Conservation (phyloP, 441 rosid species). For the Erodium texanum region DNA sequence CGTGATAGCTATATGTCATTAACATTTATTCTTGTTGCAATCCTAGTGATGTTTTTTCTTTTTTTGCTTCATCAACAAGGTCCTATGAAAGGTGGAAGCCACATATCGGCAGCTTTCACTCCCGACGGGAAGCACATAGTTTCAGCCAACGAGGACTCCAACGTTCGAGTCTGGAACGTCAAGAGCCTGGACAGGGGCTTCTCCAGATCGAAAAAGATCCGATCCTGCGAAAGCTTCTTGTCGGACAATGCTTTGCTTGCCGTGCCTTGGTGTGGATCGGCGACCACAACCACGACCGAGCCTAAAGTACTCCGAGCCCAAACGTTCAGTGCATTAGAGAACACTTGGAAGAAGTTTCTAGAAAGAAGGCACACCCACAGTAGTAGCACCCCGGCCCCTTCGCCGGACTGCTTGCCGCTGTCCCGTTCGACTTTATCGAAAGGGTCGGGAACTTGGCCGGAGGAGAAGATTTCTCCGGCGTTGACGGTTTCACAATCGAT, state of each 20-base stretch:
- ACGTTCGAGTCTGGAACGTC: slow-evolving; percentile 70
- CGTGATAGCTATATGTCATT: too few relatives aligned
- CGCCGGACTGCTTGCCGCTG: not conserved
- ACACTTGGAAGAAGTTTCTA: not conserved
- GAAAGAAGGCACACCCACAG: not conserved
- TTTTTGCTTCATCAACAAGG: slow-evolving; percentile 27
- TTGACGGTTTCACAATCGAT: too few relatives aligned
- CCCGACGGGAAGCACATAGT: slow-evolving; percentile 74
- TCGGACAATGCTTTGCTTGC: slow-evolving; percentile 62
- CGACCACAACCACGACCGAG: slow-evolving; percentile 1
- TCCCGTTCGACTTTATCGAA: slow-evolving; percentile 20
- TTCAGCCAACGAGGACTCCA: slow-evolving; percentile 78
- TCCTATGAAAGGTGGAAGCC: slow-evolving; percentile 44
- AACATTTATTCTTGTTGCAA: too few relatives aligned
- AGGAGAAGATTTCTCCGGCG: not conserved
- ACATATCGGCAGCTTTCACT: slow-evolving; percentile 57
- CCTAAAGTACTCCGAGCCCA: slow-evolving; percentile 15
- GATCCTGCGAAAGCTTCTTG: slow-evolving; percentile 65
- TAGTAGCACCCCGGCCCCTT: not conserved
- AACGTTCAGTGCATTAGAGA: not conserved
- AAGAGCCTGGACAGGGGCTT: slow-evolving; percentile 25
- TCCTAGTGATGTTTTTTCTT: too few relatives aligned
- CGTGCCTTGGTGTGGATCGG: slow-evolving; percentile 67
- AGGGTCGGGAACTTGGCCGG: slow-evolving; percentile 72
- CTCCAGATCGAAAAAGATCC: slow-evolving; percentile 31